Conservation (phyloP, 805 yeast genomes). For the Peterozyma xylosa region DNA sequence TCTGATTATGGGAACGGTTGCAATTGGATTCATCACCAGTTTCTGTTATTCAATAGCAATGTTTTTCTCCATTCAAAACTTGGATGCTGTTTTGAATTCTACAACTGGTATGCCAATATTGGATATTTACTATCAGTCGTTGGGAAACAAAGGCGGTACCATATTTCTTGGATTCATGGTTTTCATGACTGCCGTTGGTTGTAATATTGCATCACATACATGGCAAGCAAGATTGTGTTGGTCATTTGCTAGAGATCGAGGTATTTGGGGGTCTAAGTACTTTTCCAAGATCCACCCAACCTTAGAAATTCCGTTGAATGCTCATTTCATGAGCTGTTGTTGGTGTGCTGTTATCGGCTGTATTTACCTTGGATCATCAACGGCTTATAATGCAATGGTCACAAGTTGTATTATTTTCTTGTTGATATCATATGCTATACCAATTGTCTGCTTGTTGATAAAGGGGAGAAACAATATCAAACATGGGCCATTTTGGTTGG, state of each 20-base stretch:
- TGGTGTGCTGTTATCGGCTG: slow-evolving; percentile 51
- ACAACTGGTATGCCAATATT: slow-evolving; percentile 56
- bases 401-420: slow-evolving; percentile 54
- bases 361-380: slow-evolving; percentile 56
- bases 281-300: slow-evolving; percentile 40
- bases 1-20: slow-evolving; percentile 55
- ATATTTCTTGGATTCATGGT: slow-evolving; percentile 40
- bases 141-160: slow-evolving; percentile 47
- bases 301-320: slow-evolving; percentile 52
- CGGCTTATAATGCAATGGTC: slow-evolving; percentile 62
- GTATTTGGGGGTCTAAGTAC: slow-evolving; percentile 45
- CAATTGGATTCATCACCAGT: slow-evolving; percentile 56
- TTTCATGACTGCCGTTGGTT: slow-evolving; percentile 48
- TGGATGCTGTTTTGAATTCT: slow-evolving; percentile 38
- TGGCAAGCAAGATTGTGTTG: slow-evolving; percentile 65
- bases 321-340: slow-evolving; percentile 46
- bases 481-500: slow-evolving; percentile 66
- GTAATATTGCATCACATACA: slow-evolving; percentile 54
- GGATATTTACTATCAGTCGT: slow-evolving; percentile 55
- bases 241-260: slow-evolving; percentile 64
- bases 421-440: slow-evolving; percentile 50
- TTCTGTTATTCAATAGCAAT: slow-evolving; percentile 44
- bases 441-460: slow-evolving; percentile 37
- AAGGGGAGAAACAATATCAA: slow-evolving; percentile 43
- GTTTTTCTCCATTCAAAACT: slow-evolving; percentile 52